A percentile compares a stretch with the other conserved stretches of the same genome.
phyloP scores from a whole-genome alignment of 305 asterid species.

The Fraxinus dipetala region DNA sequence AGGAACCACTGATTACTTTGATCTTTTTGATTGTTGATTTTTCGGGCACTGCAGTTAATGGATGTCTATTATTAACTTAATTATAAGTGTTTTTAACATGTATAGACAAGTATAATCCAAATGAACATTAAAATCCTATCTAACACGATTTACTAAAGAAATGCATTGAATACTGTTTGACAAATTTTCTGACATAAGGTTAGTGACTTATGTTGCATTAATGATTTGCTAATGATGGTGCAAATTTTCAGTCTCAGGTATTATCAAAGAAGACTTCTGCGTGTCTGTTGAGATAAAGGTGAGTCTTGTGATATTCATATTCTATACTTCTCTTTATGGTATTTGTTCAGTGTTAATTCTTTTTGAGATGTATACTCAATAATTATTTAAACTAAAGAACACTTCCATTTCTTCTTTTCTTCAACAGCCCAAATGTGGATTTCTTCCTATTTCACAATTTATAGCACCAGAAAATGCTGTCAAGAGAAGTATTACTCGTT shows the following conservation, averaged over 20 bases:
- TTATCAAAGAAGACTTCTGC: slow-evolving; percentile 43
- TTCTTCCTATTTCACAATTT: slow-evolving; percentile 75
- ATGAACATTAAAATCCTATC: neutral
- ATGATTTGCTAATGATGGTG: slow-evolving; percentile 24
- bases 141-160: neutral
- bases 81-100: neutral
- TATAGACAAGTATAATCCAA: neutral
- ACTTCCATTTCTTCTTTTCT: slow-evolving; percentile 17
- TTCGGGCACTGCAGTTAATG: neutral
- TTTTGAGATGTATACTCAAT: slow-evolving; percentile 17
- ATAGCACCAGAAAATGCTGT: slow-evolving; percentile 61
- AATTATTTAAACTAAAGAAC: slow-evolving; percentile 14
- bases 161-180: neutral
- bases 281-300: slow-evolving; percentile 91
- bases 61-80: neutral
- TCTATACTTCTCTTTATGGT: slow-evolving; percentile 4
- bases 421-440: slow-evolving; percentile 89
- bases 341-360: slow-evolving; percentile 9
- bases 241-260: slow-evolving; percentile 47
- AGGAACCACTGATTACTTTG: neutral
- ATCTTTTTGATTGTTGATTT: neutral
- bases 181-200: neutral
- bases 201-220: slow-evolving; percentile 13
- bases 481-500: slow-evolving; percentile 65
- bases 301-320: slow-evolving; percentile 24